Conservation (phyloP, 2,329 filamentous ascomycete genomes). For the Aureobasidium namibiae region DNA sequence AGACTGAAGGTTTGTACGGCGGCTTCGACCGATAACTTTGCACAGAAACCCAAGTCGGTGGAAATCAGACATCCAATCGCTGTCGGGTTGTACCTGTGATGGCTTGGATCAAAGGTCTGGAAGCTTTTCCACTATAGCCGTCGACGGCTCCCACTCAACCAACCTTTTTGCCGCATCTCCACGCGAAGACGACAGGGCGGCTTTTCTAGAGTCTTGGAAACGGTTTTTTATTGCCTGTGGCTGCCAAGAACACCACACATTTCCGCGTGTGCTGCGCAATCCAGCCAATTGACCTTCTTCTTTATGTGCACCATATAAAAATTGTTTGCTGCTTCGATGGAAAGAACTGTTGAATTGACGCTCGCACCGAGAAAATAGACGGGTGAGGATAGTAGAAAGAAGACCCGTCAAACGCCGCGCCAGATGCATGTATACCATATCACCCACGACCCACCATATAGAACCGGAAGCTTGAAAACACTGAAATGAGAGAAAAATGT, state of each 20-base stretch:
- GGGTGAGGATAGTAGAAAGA: neutral
- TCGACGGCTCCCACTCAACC: neutral
- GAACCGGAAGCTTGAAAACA: neutral
- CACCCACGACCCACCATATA: neutral
- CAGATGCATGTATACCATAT: neutral
- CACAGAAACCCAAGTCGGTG: neutral
- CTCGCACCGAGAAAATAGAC: neutral
- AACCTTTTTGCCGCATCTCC: neutral
- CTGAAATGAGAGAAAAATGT: neutral
- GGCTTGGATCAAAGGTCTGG: neutral
- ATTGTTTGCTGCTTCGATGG: neutral
- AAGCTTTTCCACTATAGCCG: neutral
- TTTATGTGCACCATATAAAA: neutral
- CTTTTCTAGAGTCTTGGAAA: neutral
- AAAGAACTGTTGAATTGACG: neutral
- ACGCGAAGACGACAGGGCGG: neutral
- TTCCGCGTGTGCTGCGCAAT: neutral
- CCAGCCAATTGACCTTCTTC: no score
- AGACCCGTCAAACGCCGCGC: neutral
- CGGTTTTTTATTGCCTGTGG: neutral
- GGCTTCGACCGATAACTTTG: neutral
- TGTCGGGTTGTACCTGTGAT: neutral
- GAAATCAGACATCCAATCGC: neutral
- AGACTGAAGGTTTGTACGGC: no score
- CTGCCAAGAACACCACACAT: neutral